Conservation (phyloP, 257 asterid species). For the Solanum ossicruentum region DNA sequence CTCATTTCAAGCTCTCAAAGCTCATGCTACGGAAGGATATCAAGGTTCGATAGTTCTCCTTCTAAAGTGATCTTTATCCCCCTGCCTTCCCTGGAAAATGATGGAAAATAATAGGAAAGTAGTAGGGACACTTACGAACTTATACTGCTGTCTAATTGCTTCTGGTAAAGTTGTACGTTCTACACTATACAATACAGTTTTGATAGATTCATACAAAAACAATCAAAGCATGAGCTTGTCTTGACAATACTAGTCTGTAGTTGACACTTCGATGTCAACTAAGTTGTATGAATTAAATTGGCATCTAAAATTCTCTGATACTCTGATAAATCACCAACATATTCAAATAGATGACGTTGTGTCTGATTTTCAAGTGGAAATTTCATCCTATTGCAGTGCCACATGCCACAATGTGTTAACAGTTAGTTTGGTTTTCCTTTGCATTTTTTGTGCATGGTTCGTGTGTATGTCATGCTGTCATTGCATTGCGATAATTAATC, state of each 20-base stretch:
- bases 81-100: background rate
- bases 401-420: background rate
- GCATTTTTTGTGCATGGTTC: background rate
- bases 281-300: background rate
- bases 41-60: conserved; percentile 33
- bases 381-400: background rate
- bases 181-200: background rate
- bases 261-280: background rate
- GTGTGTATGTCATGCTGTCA: background rate
- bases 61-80: background rate
- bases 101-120: background rate
- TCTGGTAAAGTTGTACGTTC: background rate
- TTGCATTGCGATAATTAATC: background rate
- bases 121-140: background rate
- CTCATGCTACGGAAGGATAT: conserved; percentile 78
- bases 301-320: background rate
- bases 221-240: background rate
- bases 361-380: background rate
- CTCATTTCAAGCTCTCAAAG: conserved; percentile 83
- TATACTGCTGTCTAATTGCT: background rate
- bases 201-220: background rate
- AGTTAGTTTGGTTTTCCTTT: background rate
- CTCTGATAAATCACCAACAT: background rate
- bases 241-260: background rate
- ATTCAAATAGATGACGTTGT: background rate